These are phyloP conservation scores for Ustilago lituana DNA, from an alignment of 1,284 basidiomycete genomes.

Conservation along the genomic window DNA sequence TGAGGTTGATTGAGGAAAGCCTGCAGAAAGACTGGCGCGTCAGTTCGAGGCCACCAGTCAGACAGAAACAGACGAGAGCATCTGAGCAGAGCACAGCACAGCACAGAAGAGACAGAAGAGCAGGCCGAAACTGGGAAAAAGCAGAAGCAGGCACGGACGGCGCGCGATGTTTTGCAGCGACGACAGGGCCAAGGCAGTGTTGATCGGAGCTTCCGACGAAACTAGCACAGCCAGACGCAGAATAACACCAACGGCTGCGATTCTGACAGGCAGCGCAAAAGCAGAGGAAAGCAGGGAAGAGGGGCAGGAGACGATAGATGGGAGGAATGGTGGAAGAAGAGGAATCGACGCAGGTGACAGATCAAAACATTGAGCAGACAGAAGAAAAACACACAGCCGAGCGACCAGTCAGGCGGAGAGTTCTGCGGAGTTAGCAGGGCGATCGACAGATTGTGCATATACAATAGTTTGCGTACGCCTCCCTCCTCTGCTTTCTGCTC, in stretches of 20 bases:
- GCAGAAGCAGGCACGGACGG: too few relatives aligned
- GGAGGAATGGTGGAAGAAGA: background rate
- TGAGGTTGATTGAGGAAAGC: too few relatives aligned
- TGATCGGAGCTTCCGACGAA: slow-evolving; percentile 12
- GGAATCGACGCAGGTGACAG: slow-evolving; percentile 14
- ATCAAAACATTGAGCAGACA: slow-evolving; percentile 27
- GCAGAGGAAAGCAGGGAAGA: too few relatives aligned
- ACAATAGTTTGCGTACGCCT: slow-evolving; percentile 9
- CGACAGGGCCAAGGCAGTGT: too few relatives aligned
- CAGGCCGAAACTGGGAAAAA: too few relatives aligned
- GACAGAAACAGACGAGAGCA: background rate
- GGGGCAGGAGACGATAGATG: background rate
- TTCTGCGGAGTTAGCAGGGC: slow-evolving; percentile 25
- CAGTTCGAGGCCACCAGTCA: background rate
- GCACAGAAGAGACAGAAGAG: background rate
- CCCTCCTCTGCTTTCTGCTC: background rate
- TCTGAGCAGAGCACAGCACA: slow-evolving; percentile 1
- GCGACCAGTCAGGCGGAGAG: background rate
- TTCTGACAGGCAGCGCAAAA: too few relatives aligned
- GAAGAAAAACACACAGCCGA: slow-evolving; percentile 9
- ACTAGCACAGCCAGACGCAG: slow-evolving; percentile 1
- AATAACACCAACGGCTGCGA: slow-evolving; percentile 13
- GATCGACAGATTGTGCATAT: slow-evolving; percentile 31
- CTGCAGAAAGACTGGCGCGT: slow-evolving; percentile 1
- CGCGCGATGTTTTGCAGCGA: too few relatives aligned